phyloP scores from a whole-genome alignment of 2,329 filamentous ascomycete genomes.

The Chaetomium strumarium region DNA sequence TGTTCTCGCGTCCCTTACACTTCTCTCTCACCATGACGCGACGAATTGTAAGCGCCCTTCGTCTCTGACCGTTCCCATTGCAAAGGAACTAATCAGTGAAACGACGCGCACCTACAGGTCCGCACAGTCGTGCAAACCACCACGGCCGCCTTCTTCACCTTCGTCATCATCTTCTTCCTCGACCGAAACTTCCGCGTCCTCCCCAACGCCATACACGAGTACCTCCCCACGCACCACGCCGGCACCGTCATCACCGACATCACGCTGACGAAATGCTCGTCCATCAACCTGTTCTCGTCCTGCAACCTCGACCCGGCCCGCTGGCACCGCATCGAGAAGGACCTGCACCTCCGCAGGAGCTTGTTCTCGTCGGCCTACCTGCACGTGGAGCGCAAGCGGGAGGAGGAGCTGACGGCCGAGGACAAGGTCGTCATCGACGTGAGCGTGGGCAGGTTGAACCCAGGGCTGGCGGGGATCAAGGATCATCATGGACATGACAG shows the following conservation, averaged over 20 bases:
- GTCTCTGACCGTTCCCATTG: not conserved
- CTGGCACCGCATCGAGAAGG: slow-evolving; percentile 86
- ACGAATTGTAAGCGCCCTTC: slow-evolving; percentile 26
- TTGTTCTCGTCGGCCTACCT: slow-evolving; percentile 75
- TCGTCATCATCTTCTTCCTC: slow-evolving; percentile 72
- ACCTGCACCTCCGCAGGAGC: slow-evolving; percentile 70
- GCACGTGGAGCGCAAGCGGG: slow-evolving; percentile 75
- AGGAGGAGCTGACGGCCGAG: slow-evolving; percentile 68
- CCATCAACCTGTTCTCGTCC: slow-evolving; percentile 65
- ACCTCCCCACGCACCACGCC: slow-evolving; percentile 78
- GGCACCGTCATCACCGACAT: slow-evolving; percentile 84
- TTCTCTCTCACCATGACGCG: slow-evolving; percentile 25
- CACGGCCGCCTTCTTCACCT: slow-evolving; percentile 57
- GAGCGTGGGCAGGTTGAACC: slow-evolving; percentile 66
- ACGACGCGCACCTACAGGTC: slow-evolving; percentile 36
- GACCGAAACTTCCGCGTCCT: slow-evolving; percentile 85
- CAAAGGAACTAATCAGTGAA: not conserved
- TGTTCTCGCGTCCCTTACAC: slow-evolving; percentile 3
- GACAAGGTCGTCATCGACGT: slow-evolving; percentile 80
- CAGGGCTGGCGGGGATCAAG: slow-evolving; percentile 39
- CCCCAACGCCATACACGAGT: slow-evolving; percentile 76
- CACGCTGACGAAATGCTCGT: slow-evolving; percentile 69
- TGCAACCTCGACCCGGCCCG: slow-evolving; percentile 65
- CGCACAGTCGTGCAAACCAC: slow-evolving; percentile 71
- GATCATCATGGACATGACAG: slow-evolving; percentile 33